Percentiles rank a stretch among this genome's conserved stretches.
These are phyloP conservation scores for Pleurotus sapidus DNA, from an alignment of 768 basidiomycete species.

Conservation along the genomic window DNA sequence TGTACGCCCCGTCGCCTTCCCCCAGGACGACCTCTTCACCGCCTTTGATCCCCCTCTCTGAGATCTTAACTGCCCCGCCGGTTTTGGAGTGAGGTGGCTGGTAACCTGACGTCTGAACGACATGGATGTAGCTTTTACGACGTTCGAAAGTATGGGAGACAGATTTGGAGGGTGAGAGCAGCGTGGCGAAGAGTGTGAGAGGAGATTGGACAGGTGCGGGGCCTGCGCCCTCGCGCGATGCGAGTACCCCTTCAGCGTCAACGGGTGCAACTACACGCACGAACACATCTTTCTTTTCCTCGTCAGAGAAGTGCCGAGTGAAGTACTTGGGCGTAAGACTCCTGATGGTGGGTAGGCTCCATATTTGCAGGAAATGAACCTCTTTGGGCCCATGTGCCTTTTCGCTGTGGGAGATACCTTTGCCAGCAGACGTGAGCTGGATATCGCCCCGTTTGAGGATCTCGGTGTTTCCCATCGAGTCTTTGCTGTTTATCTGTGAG, in stretches of 20 bases:
- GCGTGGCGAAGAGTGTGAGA: slow-evolving; percentile 69
- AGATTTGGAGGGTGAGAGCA: slow-evolving; percentile 36
- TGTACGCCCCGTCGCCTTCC: slow-evolving; percentile 89
- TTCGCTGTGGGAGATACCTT: slow-evolving; percentile 83
- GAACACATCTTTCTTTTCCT: slow-evolving; percentile 74
- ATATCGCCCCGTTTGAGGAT: slow-evolving; percentile 85
- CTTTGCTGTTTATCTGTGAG: slow-evolving; percentile 51
- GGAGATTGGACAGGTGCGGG: slow-evolving; percentile 79
- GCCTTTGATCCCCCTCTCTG: slow-evolving; percentile 29
- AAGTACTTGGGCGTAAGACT: slow-evolving; percentile 76
- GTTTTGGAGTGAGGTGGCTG: slow-evolving; percentile 37
- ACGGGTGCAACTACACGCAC: slow-evolving; percentile 76
- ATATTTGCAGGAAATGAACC: slow-evolving; percentile 55
- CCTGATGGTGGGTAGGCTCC: slow-evolving; percentile 39
- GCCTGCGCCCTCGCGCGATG: slow-evolving; percentile 63
- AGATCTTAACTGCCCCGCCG: slow-evolving; percentile 59
- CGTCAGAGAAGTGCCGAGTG: slow-evolving; percentile 83
- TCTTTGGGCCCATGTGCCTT: slow-evolving; percentile 38
- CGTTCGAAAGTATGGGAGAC: slow-evolving; percentile 21
- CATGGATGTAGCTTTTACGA: slow-evolving; percentile 77
- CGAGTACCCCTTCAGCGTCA: slow-evolving; percentile 48
- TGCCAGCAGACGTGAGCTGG: slow-evolving; percentile 91
- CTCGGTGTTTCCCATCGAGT: slow-evolving; percentile 91
- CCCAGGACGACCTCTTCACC: slow-evolving; percentile 51
- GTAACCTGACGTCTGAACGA: slow-evolving; percentile 84